Conservation (phyloP, 345 rosid species). For the Rhodamnia rubescens region DNA sequence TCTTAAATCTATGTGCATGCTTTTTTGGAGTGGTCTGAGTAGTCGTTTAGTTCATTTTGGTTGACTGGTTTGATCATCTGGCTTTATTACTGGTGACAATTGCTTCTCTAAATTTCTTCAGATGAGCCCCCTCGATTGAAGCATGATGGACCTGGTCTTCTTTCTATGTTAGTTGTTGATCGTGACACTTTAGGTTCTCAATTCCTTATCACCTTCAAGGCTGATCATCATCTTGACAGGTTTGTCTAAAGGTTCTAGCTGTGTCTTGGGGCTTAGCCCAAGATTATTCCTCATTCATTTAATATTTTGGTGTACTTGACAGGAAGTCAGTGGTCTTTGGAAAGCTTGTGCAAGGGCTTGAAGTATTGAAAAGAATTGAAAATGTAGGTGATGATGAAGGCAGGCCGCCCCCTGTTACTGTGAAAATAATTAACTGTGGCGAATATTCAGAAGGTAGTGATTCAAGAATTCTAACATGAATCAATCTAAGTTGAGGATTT, state of each 20-base stretch:
- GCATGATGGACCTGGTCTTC: slow-evolving; percentile 78
- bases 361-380: slow-evolving; percentile 77
- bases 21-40: neutral
- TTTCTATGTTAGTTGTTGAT: slow-evolving; percentile 70
- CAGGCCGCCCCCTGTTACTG: slow-evolving; percentile 72
- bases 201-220: slow-evolving; percentile 68
- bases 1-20: neutral
- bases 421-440: slow-evolving; percentile 84
- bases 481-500: neutral
- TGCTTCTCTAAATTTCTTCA: slow-evolving; percentile 15
- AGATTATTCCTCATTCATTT: neutral
- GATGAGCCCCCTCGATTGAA: slow-evolving; percentile 77
- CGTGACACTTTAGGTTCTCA: slow-evolving; percentile 88
- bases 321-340: slow-evolving; percentile 84
- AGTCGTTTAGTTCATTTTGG: neutral
- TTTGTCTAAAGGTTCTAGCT: slow-evolving; percentile 7
- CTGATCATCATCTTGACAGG: slow-evolving; percentile 82
- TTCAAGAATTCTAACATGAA: neutral
- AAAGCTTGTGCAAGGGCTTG: slow-evolving; percentile 78
- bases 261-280: neutral
- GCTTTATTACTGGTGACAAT: neutral
- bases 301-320: slow-evolving; percentile 4
- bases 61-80: neutral
- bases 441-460: slow-evolving; percentile 50
- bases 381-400: slow-evolving; percentile 77